Evolutionary conservation across 1,284 basidiomycete species (phyloP).

Genomic region (Golubevia pallescens): DNA sequence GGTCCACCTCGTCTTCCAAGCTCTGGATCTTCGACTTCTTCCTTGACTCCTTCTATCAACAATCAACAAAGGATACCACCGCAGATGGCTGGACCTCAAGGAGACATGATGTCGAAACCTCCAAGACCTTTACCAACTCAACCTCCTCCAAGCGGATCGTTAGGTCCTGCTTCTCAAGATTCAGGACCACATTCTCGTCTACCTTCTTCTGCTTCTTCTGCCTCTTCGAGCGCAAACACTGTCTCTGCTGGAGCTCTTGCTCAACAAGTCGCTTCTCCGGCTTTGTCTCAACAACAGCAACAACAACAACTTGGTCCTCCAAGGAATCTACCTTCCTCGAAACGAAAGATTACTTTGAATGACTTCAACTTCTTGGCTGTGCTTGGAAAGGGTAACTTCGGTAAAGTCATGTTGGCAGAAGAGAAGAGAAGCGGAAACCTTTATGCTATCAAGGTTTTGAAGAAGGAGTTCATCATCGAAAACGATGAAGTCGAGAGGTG

Average conservation of each 20-base stretch:
- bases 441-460: constrained; percentile 99
- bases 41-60: no score
- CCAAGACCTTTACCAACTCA: constrained; percentile 23
- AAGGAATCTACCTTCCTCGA: constrained; percentile 61
- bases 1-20: no score
- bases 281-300: constrained; percentile 22
- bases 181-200: no score
- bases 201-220: no score
- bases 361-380: constrained; percentile 99
- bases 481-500: constrained; percentile 99
- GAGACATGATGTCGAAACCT: constrained; percentile 20
- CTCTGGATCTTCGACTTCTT: no score
- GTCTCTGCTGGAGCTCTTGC: constrained; percentile 12
- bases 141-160: no score
- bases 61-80: not conserved
- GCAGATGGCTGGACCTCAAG: not conserved
- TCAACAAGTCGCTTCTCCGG: constrained; percentile 14
- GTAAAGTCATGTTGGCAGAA: constrained; percentile 99
- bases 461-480: constrained; percentile 99
- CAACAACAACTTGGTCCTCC: no score
- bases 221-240: constrained; percentile 15
- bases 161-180: no score
- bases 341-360: constrained; percentile 90
- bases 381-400: constrained; percentile 98
- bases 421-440: constrained; percentile 88